These are phyloP conservation scores for Candida easanensis DNA, from an alignment of 805 yeast genomes.

Conservation along the genomic window DNA sequence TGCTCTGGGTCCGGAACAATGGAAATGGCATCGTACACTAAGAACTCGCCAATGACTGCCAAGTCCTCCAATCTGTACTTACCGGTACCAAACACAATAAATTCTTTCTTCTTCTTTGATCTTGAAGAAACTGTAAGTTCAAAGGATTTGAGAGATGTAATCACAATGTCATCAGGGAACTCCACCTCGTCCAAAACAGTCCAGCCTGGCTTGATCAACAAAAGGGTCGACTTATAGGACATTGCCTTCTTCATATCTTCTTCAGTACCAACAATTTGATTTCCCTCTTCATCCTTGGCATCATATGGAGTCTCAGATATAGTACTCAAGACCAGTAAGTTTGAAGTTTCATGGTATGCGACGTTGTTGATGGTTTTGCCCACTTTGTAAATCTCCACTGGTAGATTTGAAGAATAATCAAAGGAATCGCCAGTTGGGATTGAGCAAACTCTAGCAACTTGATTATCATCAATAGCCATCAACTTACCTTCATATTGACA, in stretches of 20 bases:
- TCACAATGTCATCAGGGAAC: constrained; percentile 63
- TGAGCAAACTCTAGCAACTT: constrained; percentile 57
- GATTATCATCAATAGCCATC: constrained; percentile 67
- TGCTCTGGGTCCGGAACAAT: constrained; percentile 86
- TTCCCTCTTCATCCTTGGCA: constrained; percentile 74
- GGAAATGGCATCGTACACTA: constrained; percentile 69
- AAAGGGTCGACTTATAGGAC: constrained; percentile 57
- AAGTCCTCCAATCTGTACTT: constrained; percentile 75
- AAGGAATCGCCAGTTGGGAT: constrained; percentile 34
- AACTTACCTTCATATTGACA: constrained; percentile 47
- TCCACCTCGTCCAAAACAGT: constrained; percentile 66
- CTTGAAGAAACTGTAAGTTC: constrained; percentile 36
- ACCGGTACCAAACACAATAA: constrained; percentile 77
- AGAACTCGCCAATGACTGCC: constrained; percentile 74
- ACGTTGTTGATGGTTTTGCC: constrained; percentile 65
- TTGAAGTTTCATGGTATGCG: constrained; percentile 64
- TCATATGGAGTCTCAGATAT: constrained; percentile 55
- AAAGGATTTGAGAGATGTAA: constrained; percentile 35
- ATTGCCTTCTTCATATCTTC: constrained; percentile 50
- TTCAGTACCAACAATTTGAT: constrained; percentile 55
- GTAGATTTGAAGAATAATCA: constrained; percentile 59
- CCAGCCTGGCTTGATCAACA: constrained; percentile 77
- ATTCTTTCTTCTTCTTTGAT: constrained; percentile 52
- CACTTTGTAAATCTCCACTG: constrained; percentile 48
- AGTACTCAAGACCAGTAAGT: constrained; percentile 62